Percentiles rank a stretch among this genome's conserved stretches.
Evolutionary conservation across 202 grass and related monocot genomes (phyloP).

Genomic region (Setaria viridis): DNA sequence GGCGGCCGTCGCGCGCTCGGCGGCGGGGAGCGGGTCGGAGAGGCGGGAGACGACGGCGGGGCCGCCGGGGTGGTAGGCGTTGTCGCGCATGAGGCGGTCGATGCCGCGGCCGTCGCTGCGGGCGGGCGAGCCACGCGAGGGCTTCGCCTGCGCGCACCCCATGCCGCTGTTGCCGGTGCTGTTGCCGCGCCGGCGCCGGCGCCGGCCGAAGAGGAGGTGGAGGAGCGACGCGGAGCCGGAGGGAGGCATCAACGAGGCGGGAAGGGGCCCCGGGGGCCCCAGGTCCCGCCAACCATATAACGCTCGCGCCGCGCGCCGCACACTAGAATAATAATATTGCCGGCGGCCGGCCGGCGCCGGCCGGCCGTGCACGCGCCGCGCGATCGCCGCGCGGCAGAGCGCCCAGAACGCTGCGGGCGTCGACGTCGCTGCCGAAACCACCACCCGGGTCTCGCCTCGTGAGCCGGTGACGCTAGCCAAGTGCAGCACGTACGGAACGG

Average conservation of each 20-base stretch:
- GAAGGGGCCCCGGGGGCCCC: neutral
- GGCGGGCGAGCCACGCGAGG: slow-evolving; percentile 49
- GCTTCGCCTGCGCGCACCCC: slow-evolving; percentile 69
- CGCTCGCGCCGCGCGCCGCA: neutral
- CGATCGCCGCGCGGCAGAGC: slow-evolving; percentile 9
- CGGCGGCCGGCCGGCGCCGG: neutral
- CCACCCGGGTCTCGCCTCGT: too few relatives aligned
- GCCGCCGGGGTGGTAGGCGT: slow-evolving; percentile 34
- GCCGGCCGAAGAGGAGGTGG: neutral
- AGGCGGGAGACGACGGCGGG: neutral
- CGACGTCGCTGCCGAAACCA: neutral
- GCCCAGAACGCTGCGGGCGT: neutral
- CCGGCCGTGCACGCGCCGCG: neutral
- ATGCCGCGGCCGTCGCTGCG: slow-evolving; percentile 44
- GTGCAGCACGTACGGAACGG: too few relatives aligned
- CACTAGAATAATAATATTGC: slow-evolving; percentile 5
- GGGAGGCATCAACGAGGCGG: slow-evolving; percentile 41
- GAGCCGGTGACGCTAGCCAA: too few relatives aligned
- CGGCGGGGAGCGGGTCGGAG: slow-evolving; percentile 44
- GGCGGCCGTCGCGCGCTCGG: neutral
- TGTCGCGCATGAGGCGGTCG: slow-evolving; percentile 42
- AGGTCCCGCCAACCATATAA: slow-evolving; percentile 36
- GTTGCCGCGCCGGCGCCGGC: neutral
- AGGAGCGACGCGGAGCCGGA: slow-evolving; percentile 28
- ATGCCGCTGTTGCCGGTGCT: slow-evolving; percentile 7